Base-by-base conservation (phyloP, 2,329 filamentous ascomycete genomes). In the Hymenotorrendiella dingleyae region DNA sequence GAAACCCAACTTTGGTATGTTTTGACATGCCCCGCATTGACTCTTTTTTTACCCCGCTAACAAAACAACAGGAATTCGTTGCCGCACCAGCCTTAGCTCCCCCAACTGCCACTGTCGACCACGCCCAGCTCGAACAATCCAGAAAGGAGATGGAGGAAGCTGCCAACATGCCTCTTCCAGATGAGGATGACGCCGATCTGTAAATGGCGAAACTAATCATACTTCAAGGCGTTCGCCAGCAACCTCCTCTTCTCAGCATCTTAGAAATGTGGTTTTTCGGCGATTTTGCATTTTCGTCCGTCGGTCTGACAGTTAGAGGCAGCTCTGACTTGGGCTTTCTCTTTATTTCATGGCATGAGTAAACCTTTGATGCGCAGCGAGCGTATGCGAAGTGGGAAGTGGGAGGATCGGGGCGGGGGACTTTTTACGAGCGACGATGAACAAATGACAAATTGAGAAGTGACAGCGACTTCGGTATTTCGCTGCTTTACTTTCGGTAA, bases 81-180 rank as follows among this genome's bases (percentile, higher is more conserved):
- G 93, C 93, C 61, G 90, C 88, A 51, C 86, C 88, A 53, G 93
- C 93, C 59, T 84, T 98, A 59, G 93, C 91, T 56, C 93, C 93
- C 59, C 90, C 93, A 50, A 91, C 93, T 67, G 88, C 91, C 59
- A 72, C 82, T 65, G 87, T 98, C 69, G 88, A 97, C 71, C 78
- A 85, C 70, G 77, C 74, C 43, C 82, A 94, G 54, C 78, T 96
- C 62, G 75, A 78, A 58, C 68, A 87, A 72, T 94, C 94, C 77
- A 73, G 84, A 68, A 73, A 84, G 69, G 93, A 98, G 76, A 94
- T 98, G 87, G 69, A 78, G 49, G 77, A 75, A 38, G 93, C 93
- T 52, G 80, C 84, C 52, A 59, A 75, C 53, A 80, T 85, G 80
- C 89, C 93, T 62, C 86, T 98, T 61, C 93, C 93, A 56, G 90